These are phyloP conservation scores for Termitomyces sp. DNA, from an alignment of 768 basidiomycete species.

Conservation along the genomic window DNA sequence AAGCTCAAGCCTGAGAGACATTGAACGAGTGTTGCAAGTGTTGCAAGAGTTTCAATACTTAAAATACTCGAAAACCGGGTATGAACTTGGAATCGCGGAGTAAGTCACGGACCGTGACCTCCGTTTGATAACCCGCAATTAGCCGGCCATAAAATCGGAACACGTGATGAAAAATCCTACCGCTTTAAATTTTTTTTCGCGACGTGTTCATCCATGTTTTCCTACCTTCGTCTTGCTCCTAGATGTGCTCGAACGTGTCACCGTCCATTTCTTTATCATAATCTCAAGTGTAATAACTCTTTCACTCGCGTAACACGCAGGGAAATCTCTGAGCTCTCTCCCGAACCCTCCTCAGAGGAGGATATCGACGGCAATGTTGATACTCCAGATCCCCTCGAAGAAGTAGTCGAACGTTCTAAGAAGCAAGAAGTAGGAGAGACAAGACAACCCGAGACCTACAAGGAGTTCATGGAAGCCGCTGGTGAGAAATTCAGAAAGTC, in stretches of 20 bases:
- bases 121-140: not conserved
- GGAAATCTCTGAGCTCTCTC: conserved; percentile 18
- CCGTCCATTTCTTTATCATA: conserved; percentile 19
- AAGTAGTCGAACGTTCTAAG: conserved; percentile 15
- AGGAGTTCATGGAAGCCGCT: conserved; percentile 39
- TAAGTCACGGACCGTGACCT: no score
- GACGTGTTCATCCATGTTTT: conserved; percentile 28
- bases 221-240: conserved; percentile 29
- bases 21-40: not conserved
- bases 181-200: conserved; percentile 29
- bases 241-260: conserved; percentile 27
- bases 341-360: conserved; percentile 25
- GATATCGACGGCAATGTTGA: conserved; percentile 14
- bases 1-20: conserved; percentile 20
- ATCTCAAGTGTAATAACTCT: conserved; percentile 25
- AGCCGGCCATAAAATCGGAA: conserved; percentile 20
- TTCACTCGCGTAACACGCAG: conserved; percentile 6
- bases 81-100: no score
- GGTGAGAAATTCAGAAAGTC: conserved; percentile 42
- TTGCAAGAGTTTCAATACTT: not conserved
- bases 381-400: not conserved
- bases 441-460: conserved; percentile 28
- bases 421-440: conserved; percentile 2
- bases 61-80: not conserved
- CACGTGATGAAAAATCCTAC: conserved; percentile 29